phyloP scores from a whole-genome alignment of 2,329 filamentous ascomycete species.

The Rhinocladiella similis region DNA sequence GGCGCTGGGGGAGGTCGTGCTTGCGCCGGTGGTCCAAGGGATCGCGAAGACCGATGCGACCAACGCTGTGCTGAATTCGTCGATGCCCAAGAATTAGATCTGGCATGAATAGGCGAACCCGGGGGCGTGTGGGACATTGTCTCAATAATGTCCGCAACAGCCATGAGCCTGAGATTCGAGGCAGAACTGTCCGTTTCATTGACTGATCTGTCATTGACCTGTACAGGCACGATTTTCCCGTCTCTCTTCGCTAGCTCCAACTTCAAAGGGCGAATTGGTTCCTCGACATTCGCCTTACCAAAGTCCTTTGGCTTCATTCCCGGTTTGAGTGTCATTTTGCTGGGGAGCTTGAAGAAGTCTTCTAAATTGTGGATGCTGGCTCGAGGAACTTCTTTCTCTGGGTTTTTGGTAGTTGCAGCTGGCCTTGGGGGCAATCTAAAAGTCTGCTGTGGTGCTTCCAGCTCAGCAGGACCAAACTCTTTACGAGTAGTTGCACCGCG shows the following conservation, averaged over 20 bases:
- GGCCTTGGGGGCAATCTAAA: slow-evolving; percentile 26
- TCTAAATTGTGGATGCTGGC: slow-evolving; percentile 14
- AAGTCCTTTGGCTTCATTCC: slow-evolving; percentile 22
- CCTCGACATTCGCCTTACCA: slow-evolving; percentile 6
- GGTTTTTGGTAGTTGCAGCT: slow-evolving; percentile 2
- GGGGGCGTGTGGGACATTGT: slow-evolving; percentile 26
- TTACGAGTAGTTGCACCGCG: not conserved
- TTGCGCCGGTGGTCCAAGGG: slow-evolving; percentile 18
- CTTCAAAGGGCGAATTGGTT: slow-evolving; percentile 20
- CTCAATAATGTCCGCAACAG: slow-evolving; percentile 24
- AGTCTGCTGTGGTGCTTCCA: slow-evolving; percentile 25
- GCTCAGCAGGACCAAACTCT: slow-evolving; percentile 18
- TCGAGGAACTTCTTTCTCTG: slow-evolving; percentile 14
- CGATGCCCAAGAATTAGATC: slow-evolving; percentile 18
- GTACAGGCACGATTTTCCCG: slow-evolving; percentile 25
- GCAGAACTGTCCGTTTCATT: not conserved
- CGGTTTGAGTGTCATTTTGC: slow-evolving; percentile 8
- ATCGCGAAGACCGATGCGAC: slow-evolving; percentile 19
- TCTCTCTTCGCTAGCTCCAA: slow-evolving; percentile 23
- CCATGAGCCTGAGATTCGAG: slow-evolving; percentile 13
- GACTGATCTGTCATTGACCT: slow-evolving; percentile 6
- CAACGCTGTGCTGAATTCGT: slow-evolving; percentile 21
- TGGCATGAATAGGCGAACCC: slow-evolving; percentile 22
- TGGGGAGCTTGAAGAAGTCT: slow-evolving; percentile 21
- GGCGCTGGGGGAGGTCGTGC: slow-evolving; percentile 28